Base-by-base conservation (phyloP, 345 rosid genomes). In the Salix udensis region DNA sequence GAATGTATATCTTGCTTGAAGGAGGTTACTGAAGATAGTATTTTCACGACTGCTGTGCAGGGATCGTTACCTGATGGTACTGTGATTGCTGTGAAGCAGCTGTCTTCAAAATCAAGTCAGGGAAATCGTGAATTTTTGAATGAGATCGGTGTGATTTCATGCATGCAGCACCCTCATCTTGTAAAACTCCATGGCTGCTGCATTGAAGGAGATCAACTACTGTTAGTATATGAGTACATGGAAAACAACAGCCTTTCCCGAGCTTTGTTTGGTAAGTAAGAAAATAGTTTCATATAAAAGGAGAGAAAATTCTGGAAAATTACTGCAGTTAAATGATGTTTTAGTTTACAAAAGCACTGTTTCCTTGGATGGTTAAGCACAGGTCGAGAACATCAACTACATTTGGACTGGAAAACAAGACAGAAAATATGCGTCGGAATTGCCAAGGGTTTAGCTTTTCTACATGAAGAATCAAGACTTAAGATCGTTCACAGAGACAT, bases 81-180 rank as follows among this genome's bases (percentile, higher is more conserved):
- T 10, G 23, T 46, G 39, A 52, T 77, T 4, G 72, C 80, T 6
- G 72, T 77, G 42, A 77, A 77, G 76, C 75, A 71, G 71, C 71
- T 77, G 6, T 77, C 80, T 26, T 24, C 75, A 11, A 77, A 77
- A 30, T 77, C 80, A 11, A 66, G 42, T 9, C 80, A 77, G 28
- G 80, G 80, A 52, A 77, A 77, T 28, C 80, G 76, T 11, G 76
- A 77, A 24, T 77, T 77, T 26, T 65, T 77, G 58, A 77, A 71
- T 34, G 80, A 77, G 53, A 77, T 77, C 26, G 80, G 80, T 42
- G 21, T 65, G 72, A 71, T 77, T 65, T 64, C 76, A 2, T 50
- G 71, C 18, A 1, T 71, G 26, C 80, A 71, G 15, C 80, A 77
- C 52, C 80, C 76, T 23, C 72, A 77, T 65, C 80, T 77, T 37